Evolutionary conservation across 1,284 basidiomycete species (phyloP).

Genomic region (Ceratobasidium sp.): DNA sequence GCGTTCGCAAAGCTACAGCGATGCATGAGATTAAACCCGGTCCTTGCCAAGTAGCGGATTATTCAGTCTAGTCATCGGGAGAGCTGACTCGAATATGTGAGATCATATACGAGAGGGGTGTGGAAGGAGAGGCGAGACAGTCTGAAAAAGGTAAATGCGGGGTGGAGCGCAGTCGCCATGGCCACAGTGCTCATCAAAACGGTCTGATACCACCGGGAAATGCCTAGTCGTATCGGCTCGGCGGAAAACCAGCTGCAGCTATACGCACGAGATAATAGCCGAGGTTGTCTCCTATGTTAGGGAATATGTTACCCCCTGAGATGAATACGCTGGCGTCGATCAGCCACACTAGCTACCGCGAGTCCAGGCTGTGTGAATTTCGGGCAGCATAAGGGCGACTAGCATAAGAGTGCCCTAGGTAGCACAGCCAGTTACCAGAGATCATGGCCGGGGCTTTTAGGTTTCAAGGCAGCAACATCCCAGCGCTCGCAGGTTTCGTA

Average conservation of each 20-base stretch:
- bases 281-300: slow-evolving; percentile 2
- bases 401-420: not conserved
- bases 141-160: slow-evolving; percentile 36
- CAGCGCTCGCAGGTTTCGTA: slow-evolving; percentile 1
- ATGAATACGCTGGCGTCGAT: slow-evolving; percentile 12
- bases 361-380: slow-evolving; percentile 30
- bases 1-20: not conserved
- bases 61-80: slow-evolving; percentile 22
- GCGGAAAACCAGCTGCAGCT: not conserved
- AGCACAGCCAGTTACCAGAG: slow-evolving; percentile 10
- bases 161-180: slow-evolving; percentile 30
- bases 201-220: not conserved
- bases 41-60: slow-evolving; percentile 25
- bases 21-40: slow-evolving; percentile 4
- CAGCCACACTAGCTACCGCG: slow-evolving; percentile 8
- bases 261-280: slow-evolving; percentile 11
- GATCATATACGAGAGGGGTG: slow-evolving; percentile 20
- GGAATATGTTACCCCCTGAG: not conserved
- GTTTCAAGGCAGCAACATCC: not conserved
- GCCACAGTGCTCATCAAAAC: slow-evolving; percentile 17
- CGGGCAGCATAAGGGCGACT: slow-evolving; percentile 6
- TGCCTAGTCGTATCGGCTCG: slow-evolving; percentile 6
- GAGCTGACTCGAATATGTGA: slow-evolving; percentile 31
- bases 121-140: not conserved
- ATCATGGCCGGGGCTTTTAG: slow-evolving; percentile 14